These are phyloP conservation scores for Allodekkera sacchari DNA, from an alignment of 805 yeast genomes.

Conservation along the genomic window DNA sequence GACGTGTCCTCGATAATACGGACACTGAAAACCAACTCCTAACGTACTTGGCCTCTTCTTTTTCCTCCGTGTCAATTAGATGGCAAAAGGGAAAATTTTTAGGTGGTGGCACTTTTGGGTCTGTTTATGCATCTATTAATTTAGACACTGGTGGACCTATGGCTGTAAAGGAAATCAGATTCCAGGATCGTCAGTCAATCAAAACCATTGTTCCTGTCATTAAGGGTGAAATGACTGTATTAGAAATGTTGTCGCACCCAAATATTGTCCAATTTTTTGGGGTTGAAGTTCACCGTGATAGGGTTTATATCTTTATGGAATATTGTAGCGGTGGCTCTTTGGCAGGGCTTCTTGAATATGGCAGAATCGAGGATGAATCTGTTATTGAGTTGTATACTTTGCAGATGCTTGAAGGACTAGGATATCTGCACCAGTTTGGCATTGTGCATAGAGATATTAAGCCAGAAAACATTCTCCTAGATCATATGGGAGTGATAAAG, in stretches of 20 bases:
- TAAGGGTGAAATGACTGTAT: constrained; percentile 92
- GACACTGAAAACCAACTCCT: constrained; percentile 84
- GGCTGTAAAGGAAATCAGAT: constrained; percentile 93
- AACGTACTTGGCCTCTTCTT: constrained; percentile 77
- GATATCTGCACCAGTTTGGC: constrained; percentile 88
- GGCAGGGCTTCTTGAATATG: constrained; percentile 77
- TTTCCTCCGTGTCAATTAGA: constrained; percentile 82
- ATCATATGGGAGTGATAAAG: constrained; percentile 87
- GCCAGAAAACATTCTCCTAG: constrained; percentile 87
- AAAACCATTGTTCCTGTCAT: constrained; percentile 79
- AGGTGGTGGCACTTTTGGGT: constrained; percentile 95
- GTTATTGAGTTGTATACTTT: constrained; percentile 84
- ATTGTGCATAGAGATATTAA: constrained; percentile 96
- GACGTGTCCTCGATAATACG: constrained; percentile 82
- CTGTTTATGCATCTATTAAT: constrained; percentile 85
- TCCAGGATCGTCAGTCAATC: constrained; percentile 82
- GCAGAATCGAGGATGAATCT: constrained; percentile 90
- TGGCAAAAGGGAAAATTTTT: constrained; percentile 95
- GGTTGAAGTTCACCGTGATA: constrained; percentile 93
- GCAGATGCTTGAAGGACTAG: constrained; percentile 91
- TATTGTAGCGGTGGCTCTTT: constrained; percentile 94
- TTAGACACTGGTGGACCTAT: constrained; percentile 91
- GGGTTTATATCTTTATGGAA: constrained; percentile 95
- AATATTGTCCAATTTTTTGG: constrained; percentile 95
- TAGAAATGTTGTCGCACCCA: constrained; percentile 93